These are phyloP conservation scores for Parmelia sp. DNA, from an alignment of 495 filamentous ascomycete genomes.

Conservation along the genomic window DNA sequence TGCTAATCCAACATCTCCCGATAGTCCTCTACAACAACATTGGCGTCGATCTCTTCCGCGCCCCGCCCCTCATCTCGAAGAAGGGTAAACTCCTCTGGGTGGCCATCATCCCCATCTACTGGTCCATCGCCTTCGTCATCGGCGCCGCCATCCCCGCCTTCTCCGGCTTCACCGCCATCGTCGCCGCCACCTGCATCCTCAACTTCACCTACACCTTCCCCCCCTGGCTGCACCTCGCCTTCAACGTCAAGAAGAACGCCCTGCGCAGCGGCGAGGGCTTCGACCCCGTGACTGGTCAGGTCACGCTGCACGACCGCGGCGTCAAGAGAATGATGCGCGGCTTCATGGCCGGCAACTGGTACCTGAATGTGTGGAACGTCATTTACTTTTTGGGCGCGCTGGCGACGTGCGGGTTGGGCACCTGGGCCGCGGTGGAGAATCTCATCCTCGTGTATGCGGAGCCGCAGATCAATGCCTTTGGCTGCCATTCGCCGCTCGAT, in stretches of 20 bases:
- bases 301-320: slow-evolving; percentile 30
- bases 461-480: slow-evolving; percentile 16
- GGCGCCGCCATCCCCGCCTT: slow-evolving; percentile 46
- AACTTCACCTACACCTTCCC: slow-evolving; percentile 47
- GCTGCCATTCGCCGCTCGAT: slow-evolving; percentile 19
- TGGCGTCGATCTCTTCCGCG: slow-evolving; percentile 47
- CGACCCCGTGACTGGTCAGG: slow-evolving; percentile 40
- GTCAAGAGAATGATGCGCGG: slow-evolving; percentile 38
- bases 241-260: slow-evolving; percentile 40
- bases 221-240: slow-evolving; percentile 41
- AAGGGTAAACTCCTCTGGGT: slow-evolving; percentile 50
- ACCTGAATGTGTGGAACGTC: slow-evolving; percentile 38
- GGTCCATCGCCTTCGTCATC: slow-evolving; percentile 49
- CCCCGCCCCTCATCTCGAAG: slow-evolving; percentile 43
- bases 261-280: slow-evolving; percentile 40
- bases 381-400: slow-evolving; percentile 36
- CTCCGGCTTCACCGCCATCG: slow-evolving; percentile 40
- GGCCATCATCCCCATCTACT: slow-evolving; percentile 48
- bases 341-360: slow-evolving; percentile 27
- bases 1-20: slow-evolving; percentile 26
- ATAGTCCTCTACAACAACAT: slow-evolving; percentile 59
- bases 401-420: slow-evolving; percentile 35
- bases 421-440: slow-evolving; percentile 26
- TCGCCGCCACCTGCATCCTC: slow-evolving; percentile 43
- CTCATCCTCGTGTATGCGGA: slow-evolving; percentile 16